These are phyloP conservation scores for Capsicum rhomboideum DNA, from an alignment of 257 asterid species.

Conservation along the genomic window DNA sequence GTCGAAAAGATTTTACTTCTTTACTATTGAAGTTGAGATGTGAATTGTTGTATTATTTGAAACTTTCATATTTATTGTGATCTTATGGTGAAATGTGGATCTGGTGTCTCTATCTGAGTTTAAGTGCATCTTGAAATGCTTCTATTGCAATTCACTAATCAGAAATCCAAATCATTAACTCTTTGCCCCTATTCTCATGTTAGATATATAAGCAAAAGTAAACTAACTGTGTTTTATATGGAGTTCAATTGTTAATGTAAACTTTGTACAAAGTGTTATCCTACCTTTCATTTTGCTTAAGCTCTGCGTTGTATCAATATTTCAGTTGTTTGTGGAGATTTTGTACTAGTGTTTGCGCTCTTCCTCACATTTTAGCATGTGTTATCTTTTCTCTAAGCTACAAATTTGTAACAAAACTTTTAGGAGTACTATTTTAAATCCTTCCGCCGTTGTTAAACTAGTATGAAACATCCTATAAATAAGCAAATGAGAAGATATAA, in stretches of 20 bases:
- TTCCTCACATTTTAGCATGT: not conserved
- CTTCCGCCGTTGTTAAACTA: not conserved
- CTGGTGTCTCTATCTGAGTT: not conserved
- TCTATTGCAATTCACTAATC: not conserved
- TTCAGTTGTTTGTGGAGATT: not conserved
- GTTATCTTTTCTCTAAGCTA: not conserved
- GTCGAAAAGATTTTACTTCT: too few species aligned
- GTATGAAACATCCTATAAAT: not conserved
- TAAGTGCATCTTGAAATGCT: not conserved
- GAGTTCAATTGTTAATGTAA: too few species aligned
- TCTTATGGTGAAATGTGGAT: not conserved
- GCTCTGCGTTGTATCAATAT: not conserved
- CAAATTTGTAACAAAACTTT: not conserved
- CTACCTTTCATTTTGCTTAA: not conserved
- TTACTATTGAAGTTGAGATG: too few species aligned
- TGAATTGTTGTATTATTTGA: not conserved
- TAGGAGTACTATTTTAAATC: not conserved
- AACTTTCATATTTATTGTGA: not conserved
- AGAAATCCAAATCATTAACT: not conserved
- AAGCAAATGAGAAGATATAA: not conserved
- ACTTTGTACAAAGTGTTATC: too few species aligned
- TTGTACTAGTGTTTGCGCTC: not conserved
- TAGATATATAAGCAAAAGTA: not conserved
- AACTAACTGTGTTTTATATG: too few species aligned
- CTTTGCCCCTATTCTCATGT: not conserved